Evolutionary conservation across 495 filamentous ascomycete genomes (phyloP).

Genomic region (Aeminium ludgeri): DNA sequence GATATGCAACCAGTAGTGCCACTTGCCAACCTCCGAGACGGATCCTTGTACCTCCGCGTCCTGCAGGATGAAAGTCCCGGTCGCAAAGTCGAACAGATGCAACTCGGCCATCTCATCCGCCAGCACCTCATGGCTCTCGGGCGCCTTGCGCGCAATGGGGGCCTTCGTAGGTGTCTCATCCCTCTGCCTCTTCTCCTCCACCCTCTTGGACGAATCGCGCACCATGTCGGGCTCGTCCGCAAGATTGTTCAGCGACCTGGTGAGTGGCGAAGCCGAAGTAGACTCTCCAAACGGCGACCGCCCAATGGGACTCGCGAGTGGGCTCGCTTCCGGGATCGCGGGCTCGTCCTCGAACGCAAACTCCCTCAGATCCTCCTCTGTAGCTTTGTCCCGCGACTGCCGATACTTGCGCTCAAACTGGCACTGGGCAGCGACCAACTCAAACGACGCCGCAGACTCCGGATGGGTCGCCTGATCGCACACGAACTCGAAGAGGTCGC

Average conservation of each 20-base stretch:
- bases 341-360: constrained; percentile 69
- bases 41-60: constrained; percentile 56
- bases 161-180: constrained; percentile 24
- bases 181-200: constrained; percentile 8
- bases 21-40: constrained; percentile 73
- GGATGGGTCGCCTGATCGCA: constrained; percentile 59
- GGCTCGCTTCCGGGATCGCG: constrained; percentile 69
- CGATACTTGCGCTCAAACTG: constrained; percentile 94
- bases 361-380: constrained; percentile 58
- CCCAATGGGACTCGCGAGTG: constrained; percentile 43
- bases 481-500: constrained; percentile 91
- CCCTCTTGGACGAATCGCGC: constrained; percentile 11
- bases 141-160: constrained; percentile 45
- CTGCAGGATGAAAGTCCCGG: constrained; percentile 67
- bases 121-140: constrained; percentile 56
- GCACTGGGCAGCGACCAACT: constrained; percentile 71
- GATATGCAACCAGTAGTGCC: constrained; percentile 94
- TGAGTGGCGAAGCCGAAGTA: constrained; percentile 15
- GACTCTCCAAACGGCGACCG: constrained; percentile 27
- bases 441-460: constrained; percentile 61
- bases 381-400: constrained; percentile 59
- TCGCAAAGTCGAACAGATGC: constrained; percentile 81
- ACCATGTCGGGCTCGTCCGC: constrained; percentile 13
- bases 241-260: constrained; percentile 13
- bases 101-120: constrained; percentile 64